Evolutionary conservation across 2,329 filamentous ascomycete genomes (phyloP).

Genomic region (Boeremia exigua): DNA sequence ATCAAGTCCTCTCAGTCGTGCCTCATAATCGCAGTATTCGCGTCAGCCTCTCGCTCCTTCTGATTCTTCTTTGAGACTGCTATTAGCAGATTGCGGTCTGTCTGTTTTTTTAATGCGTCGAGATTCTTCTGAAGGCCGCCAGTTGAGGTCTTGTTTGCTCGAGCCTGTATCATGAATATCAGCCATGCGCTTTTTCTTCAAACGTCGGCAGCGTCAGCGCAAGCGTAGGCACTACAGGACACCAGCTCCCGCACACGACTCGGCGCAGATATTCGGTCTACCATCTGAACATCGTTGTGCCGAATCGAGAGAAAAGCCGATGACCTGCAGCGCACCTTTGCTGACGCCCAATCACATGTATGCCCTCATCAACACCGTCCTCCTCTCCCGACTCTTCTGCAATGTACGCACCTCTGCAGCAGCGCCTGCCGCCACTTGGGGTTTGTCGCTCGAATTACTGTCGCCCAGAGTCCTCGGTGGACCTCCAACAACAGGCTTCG

Average conservation of each 20-base stretch:
- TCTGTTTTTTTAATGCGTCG: too few species aligned
- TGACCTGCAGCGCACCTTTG: background rate
- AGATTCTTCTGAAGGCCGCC: slow-evolving; percentile 67
- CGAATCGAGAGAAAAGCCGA: background rate
- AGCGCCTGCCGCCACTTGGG: slow-evolving; percentile 74
- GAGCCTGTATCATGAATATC: slow-evolving; percentile 59
- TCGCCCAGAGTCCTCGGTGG: slow-evolving; percentile 69
- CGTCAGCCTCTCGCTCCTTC: too few species aligned
- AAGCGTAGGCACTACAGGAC: background rate
- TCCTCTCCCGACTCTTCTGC: slow-evolving; percentile 1
- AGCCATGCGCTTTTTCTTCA: background rate
- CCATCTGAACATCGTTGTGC: background rate
- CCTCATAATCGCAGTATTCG: too few species aligned
- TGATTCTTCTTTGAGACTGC: too few species aligned
- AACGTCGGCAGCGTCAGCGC: background rate
- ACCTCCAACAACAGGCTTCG: slow-evolving; percentile 54
- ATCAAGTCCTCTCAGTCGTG: too few species aligned
- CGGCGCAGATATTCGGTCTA: background rate
- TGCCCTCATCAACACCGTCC: slow-evolving; percentile 20
- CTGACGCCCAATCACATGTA: slow-evolving; percentile 21
- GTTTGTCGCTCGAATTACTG: slow-evolving; percentile 57
- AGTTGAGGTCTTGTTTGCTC: slow-evolving; percentile 64
- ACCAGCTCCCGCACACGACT: background rate
- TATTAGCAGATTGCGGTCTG: too few species aligned
- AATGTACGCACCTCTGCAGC: slow-evolving; percentile 77